These are phyloP conservation scores for Meyerozyma athensensis DNA, from an alignment of 1,139 yeast species.

Conservation along the genomic window DNA sequence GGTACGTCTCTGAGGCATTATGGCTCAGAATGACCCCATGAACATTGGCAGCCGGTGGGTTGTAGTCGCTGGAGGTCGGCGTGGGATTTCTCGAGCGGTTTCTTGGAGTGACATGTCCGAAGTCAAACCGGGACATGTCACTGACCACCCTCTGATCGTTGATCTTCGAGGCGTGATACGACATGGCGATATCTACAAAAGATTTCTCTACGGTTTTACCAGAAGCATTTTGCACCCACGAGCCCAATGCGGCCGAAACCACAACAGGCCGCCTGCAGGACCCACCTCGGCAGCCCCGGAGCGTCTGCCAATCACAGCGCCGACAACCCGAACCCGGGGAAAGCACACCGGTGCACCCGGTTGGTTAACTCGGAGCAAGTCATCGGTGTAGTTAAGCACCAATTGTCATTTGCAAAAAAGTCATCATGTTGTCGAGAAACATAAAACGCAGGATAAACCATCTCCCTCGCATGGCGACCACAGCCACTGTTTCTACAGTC, in stretches of 20 bases:
- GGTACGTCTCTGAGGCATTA: constrained; percentile 2
- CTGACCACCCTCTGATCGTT: constrained; percentile 12
- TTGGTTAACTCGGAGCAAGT: constrained; percentile 1
- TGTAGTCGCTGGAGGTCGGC: constrained; percentile 11
- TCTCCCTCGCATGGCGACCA: constrained; percentile 7
- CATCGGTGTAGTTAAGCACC: not conserved
- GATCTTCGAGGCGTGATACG: constrained; percentile 6
- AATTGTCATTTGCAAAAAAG: not conserved
- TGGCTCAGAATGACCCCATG: constrained; percentile 1
- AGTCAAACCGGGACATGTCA: constrained; percentile 18
- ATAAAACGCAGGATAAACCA: constrained; percentile 12
- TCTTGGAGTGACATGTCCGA: constrained; percentile 10
- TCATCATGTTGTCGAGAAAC: constrained; percentile 14
- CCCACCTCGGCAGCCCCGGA: not conserved
- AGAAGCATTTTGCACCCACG: constrained; percentile 1
- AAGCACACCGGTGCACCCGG: not conserved
- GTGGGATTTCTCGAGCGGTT: constrained; percentile 16
- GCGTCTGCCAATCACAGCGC: constrained; percentile 2
- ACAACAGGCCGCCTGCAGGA: not conserved
- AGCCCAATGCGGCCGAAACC: not conserved
- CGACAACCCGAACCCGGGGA: not conserved
- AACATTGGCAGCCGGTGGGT: constrained; percentile 6
- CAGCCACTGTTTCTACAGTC: constrained; percentile 7
- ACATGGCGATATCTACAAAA: not conserved
- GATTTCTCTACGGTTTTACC: not conserved